phyloP scores from a whole-genome alignment of 75 land plant genomes.

The Picea sitchensis region DNA sequence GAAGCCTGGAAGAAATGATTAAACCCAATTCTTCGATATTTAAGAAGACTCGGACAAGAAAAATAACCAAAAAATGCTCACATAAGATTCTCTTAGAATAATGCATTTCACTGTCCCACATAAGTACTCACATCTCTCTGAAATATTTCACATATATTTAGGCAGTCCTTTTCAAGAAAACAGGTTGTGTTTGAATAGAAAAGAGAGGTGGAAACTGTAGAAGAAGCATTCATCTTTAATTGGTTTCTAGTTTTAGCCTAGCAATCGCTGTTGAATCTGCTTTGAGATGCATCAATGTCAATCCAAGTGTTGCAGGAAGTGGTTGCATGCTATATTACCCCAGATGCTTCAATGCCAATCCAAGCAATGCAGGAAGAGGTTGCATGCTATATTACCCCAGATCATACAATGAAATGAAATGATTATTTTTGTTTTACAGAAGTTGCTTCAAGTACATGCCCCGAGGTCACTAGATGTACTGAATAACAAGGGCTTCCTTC shows the following conservation, averaged over 20 bases:
- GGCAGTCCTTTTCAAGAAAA: background rate
- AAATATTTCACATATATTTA: background rate
- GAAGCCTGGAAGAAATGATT: constrained; percentile 33
- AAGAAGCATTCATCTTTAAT: background rate
- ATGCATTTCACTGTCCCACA: too few species aligned
- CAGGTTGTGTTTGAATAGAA: background rate
- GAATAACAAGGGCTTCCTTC: too few species aligned
- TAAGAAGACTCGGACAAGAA: background rate
- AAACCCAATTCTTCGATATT: background rate
- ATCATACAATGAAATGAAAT: too few species aligned
- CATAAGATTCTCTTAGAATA: background rate
- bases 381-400: too few species aligned
- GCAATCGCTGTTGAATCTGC: background rate
- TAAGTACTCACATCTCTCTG: background rate
- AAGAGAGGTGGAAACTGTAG: background rate
- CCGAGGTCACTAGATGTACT: too few species aligned
- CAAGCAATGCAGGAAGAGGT: too few species aligned
- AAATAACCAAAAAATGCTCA: background rate
- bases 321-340: background rate
- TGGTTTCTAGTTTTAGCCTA: background rate
- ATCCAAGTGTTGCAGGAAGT: background rate
- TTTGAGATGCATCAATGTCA: background rate
- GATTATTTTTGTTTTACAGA: too few species aligned
- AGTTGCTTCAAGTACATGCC: too few species aligned
- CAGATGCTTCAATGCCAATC: too few species aligned